Percentiles rank a stretch among this genome's conserved stretches.
Evolutionary conservation across 345 rosid genomes (phyloP).

Genomic region (Euphorbia tirucalli): DNA sequence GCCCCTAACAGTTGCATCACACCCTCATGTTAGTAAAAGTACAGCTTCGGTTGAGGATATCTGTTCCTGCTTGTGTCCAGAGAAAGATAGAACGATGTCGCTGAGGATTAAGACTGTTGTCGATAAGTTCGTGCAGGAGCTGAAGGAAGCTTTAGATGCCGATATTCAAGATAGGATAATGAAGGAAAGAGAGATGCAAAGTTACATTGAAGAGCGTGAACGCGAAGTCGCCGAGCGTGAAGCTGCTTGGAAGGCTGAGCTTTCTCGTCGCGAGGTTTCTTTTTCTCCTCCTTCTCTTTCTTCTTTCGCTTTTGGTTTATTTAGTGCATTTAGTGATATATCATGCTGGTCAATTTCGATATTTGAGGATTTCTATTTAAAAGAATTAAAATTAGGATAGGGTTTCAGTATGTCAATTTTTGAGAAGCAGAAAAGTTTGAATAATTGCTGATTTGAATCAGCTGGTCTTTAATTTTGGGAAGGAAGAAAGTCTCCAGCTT

Average conservation of each 20-base stretch:
- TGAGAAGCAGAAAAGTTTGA: neutral
- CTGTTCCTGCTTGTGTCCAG: neutral
- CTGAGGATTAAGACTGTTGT: conserved; percentile 85
- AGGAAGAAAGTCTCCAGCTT: neutral
- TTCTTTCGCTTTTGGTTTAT: neutral
- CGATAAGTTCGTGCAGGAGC: conserved; percentile 93
- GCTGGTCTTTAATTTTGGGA: no score
- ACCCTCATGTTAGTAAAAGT: neutral
- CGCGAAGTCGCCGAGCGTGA: conserved; percentile 98
- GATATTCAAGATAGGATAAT: conserved; percentile 92
- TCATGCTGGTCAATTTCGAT: neutral
- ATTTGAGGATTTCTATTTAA: neutral
- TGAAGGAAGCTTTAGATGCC: conserved; percentile 89
- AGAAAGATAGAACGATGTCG: conserved; percentile 49
- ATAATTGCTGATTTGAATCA: neutral
- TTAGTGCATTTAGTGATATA: neutral
- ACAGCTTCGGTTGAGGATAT: neutral
- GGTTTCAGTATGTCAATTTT: neutral
- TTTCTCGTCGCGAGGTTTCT: conserved; percentile 89
- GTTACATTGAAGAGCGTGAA: conserved; percentile 92
- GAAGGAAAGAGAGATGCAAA: conserved; percentile 99
- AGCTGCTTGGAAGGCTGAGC: conserved; percentile 99
- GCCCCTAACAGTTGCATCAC: neutral
- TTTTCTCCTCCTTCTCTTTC: neutral
- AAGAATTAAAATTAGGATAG: neutral